phyloP scores from a whole-genome alignment of 73 alveolate species.

The Vitrella brassicaformis region DNA sequence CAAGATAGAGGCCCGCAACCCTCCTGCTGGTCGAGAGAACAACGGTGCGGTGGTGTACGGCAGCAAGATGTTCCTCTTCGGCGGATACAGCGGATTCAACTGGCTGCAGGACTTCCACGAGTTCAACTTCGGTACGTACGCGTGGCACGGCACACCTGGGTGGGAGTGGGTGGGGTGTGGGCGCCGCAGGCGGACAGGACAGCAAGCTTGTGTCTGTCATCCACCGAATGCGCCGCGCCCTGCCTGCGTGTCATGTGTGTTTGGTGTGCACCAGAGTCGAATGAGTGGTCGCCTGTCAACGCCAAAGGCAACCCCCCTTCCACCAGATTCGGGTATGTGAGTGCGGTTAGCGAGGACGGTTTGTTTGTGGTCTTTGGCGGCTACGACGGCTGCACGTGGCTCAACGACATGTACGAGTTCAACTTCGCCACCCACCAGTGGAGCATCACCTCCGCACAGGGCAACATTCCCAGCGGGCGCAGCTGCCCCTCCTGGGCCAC shows the following conservation, averaged over 20 bases:
- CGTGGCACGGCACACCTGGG: conserved; percentile 49
- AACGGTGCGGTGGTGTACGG: conserved; percentile 84
- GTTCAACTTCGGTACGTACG: conserved; percentile 60
- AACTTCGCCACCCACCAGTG: conserved; percentile 51
- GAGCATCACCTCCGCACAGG: conserved; percentile 1
- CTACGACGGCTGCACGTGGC: conserved; percentile 83
- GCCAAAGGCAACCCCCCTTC: conserved; percentile 26
- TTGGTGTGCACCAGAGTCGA: background rate
- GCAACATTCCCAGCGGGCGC: conserved; percentile 51
- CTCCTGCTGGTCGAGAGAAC: conserved; percentile 58
- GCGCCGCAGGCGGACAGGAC: background rate
- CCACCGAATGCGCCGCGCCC: too few species aligned
- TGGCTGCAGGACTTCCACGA: conserved; percentile 78
- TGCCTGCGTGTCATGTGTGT: too few species aligned
- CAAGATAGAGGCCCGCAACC: conserved; percentile 5
- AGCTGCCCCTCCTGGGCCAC: conserved; percentile 73
- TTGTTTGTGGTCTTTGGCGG: conserved; percentile 87
- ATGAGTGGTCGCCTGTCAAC: background rate
- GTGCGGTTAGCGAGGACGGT: conserved; percentile 73
- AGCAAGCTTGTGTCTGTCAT: background rate
- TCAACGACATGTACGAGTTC: conserved; percentile 77
- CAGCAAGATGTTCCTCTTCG: conserved; percentile 70
- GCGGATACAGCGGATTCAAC: conserved; percentile 54
- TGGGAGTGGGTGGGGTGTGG: background rate
- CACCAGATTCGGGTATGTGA: conserved; percentile 28